Base-by-base conservation (phyloP, 768 basidiomycete genomes). In the Leccinellum luteum region DNA sequence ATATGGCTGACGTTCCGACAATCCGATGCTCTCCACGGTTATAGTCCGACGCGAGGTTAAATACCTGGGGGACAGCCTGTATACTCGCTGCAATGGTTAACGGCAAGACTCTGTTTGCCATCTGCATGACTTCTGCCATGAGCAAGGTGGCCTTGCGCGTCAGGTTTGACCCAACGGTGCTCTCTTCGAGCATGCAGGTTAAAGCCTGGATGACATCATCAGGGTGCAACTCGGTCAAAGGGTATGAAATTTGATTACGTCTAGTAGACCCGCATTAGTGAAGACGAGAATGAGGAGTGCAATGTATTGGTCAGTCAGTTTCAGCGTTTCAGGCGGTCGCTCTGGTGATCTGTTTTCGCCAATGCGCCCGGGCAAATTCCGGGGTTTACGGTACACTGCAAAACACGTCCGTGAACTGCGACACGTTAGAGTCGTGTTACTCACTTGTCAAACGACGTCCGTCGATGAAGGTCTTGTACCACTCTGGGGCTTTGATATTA, bases 381-480 rank as follows among this genome's bases (percentile, higher is more conserved):
- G 76, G 23, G 81, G 75, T 71, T 78, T 84, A 34, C 83, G 84
- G 68, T 87, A 89, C 86, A 89, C 86, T 89, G 60, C 2, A 56
- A 48, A 21, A n/a, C 3, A 7, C 38, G 6, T 35, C 5, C n/a
- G 35, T 55, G 14, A 51, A 32, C 55, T 19, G 52, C 23, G 32
- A 10, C 10, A 12, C 12, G n/a, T 60, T 19, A 19, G 27, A 47
- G 25, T 23, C 49, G 38, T 27, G 35, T n/a, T 48, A 64, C 86
- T 59, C 67, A 94, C 94, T 89, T 3, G 94, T 96, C 54, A 97
- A 73, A 28, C 94, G 80, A 49, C 91, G 84, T 12, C 94, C 94
- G 55, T 89, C 89, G 34, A 97, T 88, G 66, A 96, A 98, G 0
- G 92, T 89, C 65, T 92, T 84, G 69, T 92, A 92, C 94, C 95